These are phyloP conservation scores for Trichoderma breve DNA, from an alignment of 2,329 filamentous ascomycete genomes.

Conservation along the genomic window DNA sequence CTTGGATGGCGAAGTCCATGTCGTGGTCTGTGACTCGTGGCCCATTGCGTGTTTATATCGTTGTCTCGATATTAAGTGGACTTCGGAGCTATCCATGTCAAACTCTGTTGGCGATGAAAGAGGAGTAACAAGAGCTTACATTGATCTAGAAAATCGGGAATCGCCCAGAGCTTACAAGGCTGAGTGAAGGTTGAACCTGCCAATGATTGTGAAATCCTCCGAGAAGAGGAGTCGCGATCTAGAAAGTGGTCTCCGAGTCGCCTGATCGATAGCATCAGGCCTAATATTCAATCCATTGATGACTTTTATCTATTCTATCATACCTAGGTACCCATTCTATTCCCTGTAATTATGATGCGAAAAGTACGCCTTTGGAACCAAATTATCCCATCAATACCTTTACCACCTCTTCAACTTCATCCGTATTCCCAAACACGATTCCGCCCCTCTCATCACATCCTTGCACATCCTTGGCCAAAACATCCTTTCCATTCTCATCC, in stretches of 20 bases:
- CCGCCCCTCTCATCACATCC: conserved; percentile 51
- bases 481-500: conserved; percentile 41
- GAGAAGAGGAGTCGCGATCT: background rate
- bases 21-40: background rate
- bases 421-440: conserved; percentile 48
- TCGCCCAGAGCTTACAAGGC: background rate
- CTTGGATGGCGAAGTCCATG: background rate
- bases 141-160: background rate
- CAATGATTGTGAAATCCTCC: background rate
- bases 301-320: background rate
- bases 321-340: background rate
- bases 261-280: background rate
- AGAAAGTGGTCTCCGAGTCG: no score
- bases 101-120: background rate
- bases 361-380: background rate
- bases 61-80: background rate
- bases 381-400: conserved; percentile 22
- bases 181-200: background rate
- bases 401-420: conserved; percentile 45
- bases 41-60: background rate
- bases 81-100: background rate
- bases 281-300: background rate
- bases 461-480: conserved; percentile 40
- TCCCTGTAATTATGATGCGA: background rate
- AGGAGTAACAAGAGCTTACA: background rate